Conservation (phyloP, 225 moss, liverwort and hornwort genomes). For the Thuidium tamariscinum region DNA sequence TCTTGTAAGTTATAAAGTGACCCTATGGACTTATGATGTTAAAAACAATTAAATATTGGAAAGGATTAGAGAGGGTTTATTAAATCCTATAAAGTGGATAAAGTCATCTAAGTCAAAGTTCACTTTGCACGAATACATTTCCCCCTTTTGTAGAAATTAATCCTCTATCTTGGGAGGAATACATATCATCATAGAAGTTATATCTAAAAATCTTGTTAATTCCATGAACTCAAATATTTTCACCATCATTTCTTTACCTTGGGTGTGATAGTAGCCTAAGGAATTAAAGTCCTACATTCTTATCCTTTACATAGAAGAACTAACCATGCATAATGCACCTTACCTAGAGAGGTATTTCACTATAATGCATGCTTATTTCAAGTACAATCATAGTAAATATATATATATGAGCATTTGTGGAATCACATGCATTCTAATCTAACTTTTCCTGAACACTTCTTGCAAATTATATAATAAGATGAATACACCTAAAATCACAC, state of each 20-base stretch:
- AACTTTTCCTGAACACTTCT: fast-evolving
- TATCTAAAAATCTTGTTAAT: neutral
- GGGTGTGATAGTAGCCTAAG: neutral
- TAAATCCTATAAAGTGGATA: neutral
- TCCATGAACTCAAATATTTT: neutral
- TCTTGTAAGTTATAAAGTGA: neutral
- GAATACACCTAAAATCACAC: fast-evolving
- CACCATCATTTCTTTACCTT: neutral
- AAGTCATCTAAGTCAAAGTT: neutral
- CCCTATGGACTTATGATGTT: neutral
- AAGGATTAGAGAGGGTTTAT: neutral
- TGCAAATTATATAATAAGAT: neutral
- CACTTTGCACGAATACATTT: neutral
- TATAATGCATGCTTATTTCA: neutral
- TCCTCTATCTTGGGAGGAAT: neutral
- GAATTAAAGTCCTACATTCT: neutral
- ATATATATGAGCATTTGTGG: neutral
- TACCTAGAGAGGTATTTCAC: neutral
- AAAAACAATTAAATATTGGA: neutral
- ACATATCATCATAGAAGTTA: neutral
- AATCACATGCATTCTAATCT: neutral
- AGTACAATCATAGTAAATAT: neutral
- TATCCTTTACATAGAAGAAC: neutral
- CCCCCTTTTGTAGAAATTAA: neutral
- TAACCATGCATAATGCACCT: neutral